Conservation (phyloP, 306 rosid species). For the Hippophae gyantsensis region DNA sequence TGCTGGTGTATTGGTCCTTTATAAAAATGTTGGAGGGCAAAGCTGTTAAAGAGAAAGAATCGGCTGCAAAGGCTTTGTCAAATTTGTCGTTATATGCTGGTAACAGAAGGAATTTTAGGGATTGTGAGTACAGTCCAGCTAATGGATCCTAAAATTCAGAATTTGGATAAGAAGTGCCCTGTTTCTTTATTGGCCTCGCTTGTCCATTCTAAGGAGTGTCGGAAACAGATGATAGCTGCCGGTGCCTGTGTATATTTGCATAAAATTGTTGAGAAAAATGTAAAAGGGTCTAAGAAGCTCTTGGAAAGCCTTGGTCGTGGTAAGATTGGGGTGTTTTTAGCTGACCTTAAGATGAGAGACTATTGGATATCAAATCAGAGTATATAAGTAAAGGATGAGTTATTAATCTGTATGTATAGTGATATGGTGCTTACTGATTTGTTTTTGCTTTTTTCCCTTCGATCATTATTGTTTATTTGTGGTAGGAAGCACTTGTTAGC, state of each 20-base stretch:
- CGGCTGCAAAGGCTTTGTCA: slow-evolving; percentile 4
- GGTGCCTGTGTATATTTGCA: neutral
- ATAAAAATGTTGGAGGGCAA: neutral
- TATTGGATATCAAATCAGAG: too few species aligned
- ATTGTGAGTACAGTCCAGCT: slow-evolving; percentile 3
- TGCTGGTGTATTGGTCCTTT: neutral
- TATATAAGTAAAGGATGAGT: too few species aligned
- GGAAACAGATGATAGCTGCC: neutral
- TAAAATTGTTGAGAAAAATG: neutral
- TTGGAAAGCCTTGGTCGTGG: neutral
- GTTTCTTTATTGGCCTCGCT: neutral
- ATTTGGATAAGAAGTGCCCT: neutral
- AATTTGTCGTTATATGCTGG: neutral
- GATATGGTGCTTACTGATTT: too few species aligned
- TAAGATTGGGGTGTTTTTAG: slow-evolving; percentile 1
- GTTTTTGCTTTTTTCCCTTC: too few species aligned
- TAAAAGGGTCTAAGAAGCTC: slow-evolving; percentile 7
- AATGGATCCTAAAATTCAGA: neutral
- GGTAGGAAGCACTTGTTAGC: too few species aligned
- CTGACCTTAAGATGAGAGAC: neutral
- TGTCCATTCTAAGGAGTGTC: neutral
- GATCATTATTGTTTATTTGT: too few species aligned
- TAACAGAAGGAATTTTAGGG: neutral
- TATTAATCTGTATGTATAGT: too few species aligned
- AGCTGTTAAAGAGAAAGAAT: neutral